A percentile compares a stretch with the other conserved stretches of the same genome.
These are phyloP conservation scores for Stachybotrys chlorohalonatus DNA, from an alignment of 2,329 filamentous ascomycete genomes.

Conservation along the genomic window DNA sequence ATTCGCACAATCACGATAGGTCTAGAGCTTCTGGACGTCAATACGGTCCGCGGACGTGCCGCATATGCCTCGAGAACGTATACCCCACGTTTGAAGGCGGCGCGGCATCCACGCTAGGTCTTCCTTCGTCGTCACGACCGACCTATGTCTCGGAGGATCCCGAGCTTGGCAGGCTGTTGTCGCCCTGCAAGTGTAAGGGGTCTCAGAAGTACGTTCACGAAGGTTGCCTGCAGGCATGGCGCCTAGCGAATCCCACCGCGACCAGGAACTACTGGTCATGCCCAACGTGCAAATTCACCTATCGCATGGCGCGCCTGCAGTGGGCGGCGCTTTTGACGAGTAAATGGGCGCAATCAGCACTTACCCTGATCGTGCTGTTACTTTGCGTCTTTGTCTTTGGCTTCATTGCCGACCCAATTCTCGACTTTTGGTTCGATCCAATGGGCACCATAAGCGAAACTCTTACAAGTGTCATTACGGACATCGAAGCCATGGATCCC, in stretches of 20 bases:
- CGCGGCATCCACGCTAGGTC: constrained; percentile 19
- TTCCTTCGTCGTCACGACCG: constrained; percentile 24
- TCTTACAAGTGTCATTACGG: constrained; percentile 35
- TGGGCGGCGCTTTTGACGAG: constrained; percentile 66
- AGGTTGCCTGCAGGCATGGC: constrained; percentile 76
- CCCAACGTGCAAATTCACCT: constrained; percentile 78
- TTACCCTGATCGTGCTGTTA: constrained; percentile 67
- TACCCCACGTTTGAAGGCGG: constrained; percentile 36
- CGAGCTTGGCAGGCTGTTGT: constrained; percentile 67
- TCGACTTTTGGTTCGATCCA: constrained; percentile 81
- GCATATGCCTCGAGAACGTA: constrained; percentile 75
- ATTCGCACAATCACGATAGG: not conserved
- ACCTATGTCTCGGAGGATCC: constrained; percentile 66
- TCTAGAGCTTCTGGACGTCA: constrained; percentile 21
- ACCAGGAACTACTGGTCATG: constrained; percentile 76
- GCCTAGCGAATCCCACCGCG: constrained; percentile 57
- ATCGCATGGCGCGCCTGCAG: constrained; percentile 66
- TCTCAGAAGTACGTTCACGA: constrained; percentile 92
- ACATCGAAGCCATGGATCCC: constrained; percentile 24
- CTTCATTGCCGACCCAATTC: constrained; percentile 86
- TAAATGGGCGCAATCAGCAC: constrained; percentile 52
- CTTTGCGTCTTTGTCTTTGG: constrained; percentile 72
- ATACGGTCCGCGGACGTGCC: constrained; percentile 69
- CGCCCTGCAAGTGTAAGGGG: constrained; percentile 89
- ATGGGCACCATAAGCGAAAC: constrained; percentile 49